These are phyloP conservation scores for Musa itinerans DNA, from an alignment of 176 grass and related monocot species.

Conservation along the genomic window DNA sequence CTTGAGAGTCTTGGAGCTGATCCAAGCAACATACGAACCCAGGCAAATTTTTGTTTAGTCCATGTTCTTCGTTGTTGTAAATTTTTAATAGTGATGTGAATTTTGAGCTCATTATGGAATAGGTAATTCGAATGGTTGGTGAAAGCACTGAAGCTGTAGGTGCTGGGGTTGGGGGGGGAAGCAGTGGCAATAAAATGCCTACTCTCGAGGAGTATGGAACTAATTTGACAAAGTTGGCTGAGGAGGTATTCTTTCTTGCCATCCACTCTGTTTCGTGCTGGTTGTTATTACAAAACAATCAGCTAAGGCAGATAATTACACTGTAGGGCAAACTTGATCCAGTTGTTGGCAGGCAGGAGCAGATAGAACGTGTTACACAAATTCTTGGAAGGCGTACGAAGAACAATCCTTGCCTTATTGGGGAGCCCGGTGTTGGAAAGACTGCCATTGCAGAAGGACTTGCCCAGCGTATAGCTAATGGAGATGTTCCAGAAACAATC, in stretches of 20 bases:
- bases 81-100: conserved; percentile 1
- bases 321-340: conserved; percentile 85
- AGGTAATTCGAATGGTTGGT: conserved; percentile 99
- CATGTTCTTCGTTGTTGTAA: neutral
- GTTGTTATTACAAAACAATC: neutral
- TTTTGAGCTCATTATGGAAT: conserved; percentile 7
- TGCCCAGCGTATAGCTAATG: conserved; percentile 77
- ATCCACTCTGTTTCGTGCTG: neutral
- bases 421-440: conserved; percentile 96
- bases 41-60: conserved; percentile 31
- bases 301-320: neutral
- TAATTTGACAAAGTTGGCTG: conserved; percentile 91
- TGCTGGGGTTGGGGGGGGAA: conserved; percentile 85
- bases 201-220: conserved; percentile 97
- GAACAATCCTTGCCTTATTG: conserved; percentile 93
- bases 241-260: conserved; percentile 49
- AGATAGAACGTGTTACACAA: conserved; percentile 92
- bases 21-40: conserved; percentile 77
- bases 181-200: conserved; percentile 86
- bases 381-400: conserved; percentile 85
- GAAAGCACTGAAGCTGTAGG: conserved; percentile 89
- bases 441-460: conserved; percentile 93
- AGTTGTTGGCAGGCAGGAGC: conserved; percentile 73
- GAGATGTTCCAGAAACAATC: conserved; percentile 93
- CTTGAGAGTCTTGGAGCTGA: conserved; percentile 89